A percentile compares a stretch with the other conserved stretches of the same genome.
These are phyloP conservation scores for Fusarium sp. DNA, from an alignment of 2,329 filamentous ascomycete genomes.

Conservation along the genomic window DNA sequence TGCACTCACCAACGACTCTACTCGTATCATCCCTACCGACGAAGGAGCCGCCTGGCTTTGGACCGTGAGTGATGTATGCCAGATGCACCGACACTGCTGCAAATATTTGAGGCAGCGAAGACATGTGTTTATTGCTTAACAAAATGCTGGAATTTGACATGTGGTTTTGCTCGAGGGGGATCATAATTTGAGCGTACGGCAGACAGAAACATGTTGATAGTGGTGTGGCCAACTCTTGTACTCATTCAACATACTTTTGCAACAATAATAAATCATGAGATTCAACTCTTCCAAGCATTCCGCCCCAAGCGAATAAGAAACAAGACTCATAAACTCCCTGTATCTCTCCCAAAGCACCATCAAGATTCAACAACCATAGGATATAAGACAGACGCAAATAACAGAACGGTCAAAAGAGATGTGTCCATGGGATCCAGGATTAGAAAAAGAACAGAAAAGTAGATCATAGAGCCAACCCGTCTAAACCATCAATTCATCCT, in stretches of 20 bases:
- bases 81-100: not conserved
- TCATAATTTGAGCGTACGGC: not conserved
- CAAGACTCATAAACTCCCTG: conserved; percentile 14
- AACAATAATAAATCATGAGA: not conserved
- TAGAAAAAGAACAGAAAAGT: not conserved
- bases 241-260: conserved; percentile 30
- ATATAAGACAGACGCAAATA: not conserved
- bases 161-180: not conserved
- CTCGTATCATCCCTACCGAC: conserved; percentile 34
- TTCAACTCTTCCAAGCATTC: not conserved
- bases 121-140: not conserved
- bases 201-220: not conserved
- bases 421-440: conserved; percentile 16
- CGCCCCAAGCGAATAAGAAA: not conserved
- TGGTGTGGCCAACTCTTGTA: conserved; percentile 10
- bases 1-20: conserved; percentile 36
- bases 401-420: not conserved
- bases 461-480: not conserved
- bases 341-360: not conserved
- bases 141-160: not conserved
- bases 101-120: not conserved
- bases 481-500: not conserved
- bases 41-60: conserved; percentile 13
- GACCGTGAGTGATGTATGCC: not conserved
- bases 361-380: not conserved